A percentile compares a stretch with the other conserved stretches of the same genome.
Conservation (phyloP, 1,139 yeast genomes). For the Yamadazyma kanchanaburiensis region DNA sequence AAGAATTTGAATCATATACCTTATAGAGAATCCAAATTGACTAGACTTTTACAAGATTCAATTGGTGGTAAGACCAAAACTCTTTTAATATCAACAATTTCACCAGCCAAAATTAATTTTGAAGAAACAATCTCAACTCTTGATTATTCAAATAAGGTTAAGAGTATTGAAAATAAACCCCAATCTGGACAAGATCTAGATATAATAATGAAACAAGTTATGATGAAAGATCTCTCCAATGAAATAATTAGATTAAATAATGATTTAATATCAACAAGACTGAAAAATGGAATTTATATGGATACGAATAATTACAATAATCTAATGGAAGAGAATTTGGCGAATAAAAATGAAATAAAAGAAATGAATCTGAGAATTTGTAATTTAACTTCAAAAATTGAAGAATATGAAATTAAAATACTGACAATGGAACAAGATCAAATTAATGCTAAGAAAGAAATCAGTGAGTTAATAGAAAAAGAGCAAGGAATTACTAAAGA, state of each 20-base stretch:
- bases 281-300: conserved; percentile 62
- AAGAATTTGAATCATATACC: conserved; percentile 55
- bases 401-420: conserved; percentile 5
- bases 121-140: conserved; percentile 83
- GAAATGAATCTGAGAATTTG: conserved; percentile 12
- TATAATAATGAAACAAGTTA: conserved; percentile 53
- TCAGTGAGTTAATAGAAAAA: conserved; percentile 4
- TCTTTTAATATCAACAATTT: conserved; percentile 73
- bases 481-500: conserved; percentile 5
- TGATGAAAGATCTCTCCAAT: conserved; percentile 53
- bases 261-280: conserved; percentile 60
- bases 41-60: conserved; percentile 76
- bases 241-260: conserved; percentile 55
- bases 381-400: conserved; percentile 5
- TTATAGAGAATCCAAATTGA: conserved; percentile 79
- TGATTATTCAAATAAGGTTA: conserved; percentile 82
- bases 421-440: conserved; percentile 4
- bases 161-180: conserved; percentile 71
- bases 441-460: conserved; percentile 2
- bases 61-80: conserved; percentile 83
- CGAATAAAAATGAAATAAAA: conserved; percentile 13
- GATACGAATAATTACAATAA: conserved; percentile 56
- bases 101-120: conserved; percentile 69
- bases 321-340: conserved; percentile 24
- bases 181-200: conserved; percentile 53